Evolutionary conservation across 2,329 filamentous ascomycete species (phyloP).

Genomic region (Colletotrichum sp.): DNA sequence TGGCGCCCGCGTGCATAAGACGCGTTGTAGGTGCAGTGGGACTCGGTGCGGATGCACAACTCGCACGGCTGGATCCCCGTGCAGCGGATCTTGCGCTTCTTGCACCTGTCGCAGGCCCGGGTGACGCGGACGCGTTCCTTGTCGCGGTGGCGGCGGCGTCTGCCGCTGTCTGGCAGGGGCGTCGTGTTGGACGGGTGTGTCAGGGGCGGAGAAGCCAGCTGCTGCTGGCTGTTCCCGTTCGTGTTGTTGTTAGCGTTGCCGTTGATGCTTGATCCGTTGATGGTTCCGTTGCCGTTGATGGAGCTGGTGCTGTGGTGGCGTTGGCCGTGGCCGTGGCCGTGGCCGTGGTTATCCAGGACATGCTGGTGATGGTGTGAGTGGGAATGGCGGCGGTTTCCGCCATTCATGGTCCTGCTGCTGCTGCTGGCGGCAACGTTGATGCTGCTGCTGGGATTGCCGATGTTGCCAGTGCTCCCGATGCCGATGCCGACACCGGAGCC

Average conservation of each 20-base stretch:
- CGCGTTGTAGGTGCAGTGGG: slow-evolving; percentile 51
- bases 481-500: slow-evolving; percentile 14
- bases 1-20: slow-evolving; percentile 51
- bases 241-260: neutral
- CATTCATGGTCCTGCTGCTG: neutral
- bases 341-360: neutral
- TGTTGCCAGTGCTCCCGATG: neutral
- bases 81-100: slow-evolving; percentile 46
- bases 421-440: neutral
- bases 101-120: slow-evolving; percentile 52
- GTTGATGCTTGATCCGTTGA: neutral
- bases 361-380: slow-evolving; percentile 4
- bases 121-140: slow-evolving; percentile 45
- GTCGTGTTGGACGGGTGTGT: neutral
- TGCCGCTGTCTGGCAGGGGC: slow-evolving; percentile 13
- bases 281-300: neutral
- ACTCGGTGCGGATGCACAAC: slow-evolving; percentile 32
- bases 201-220: slow-evolving; percentile 6
- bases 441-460: neutral
- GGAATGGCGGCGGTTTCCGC: slow-evolving; percentile 7
- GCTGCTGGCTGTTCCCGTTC: neutral
- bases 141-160: slow-evolving; percentile 18
- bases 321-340: neutral
- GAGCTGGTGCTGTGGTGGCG: neutral
- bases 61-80: slow-evolving; percentile 35